Evolutionary conservation across 1,139 yeast genomes (phyloP).

Genomic region (Yamadazyma jaroonii): DNA sequence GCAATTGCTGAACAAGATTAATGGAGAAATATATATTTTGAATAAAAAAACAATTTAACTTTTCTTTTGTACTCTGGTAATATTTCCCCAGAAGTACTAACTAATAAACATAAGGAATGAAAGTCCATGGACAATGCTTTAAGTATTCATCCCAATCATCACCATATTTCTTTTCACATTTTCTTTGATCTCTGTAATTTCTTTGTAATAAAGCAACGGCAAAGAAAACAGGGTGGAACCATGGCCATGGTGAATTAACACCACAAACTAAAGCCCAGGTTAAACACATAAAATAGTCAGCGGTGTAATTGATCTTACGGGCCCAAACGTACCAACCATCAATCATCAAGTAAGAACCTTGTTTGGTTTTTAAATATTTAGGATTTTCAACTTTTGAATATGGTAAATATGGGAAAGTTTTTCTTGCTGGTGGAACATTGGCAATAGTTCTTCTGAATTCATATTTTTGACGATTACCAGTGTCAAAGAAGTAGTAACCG

Average conservation of each 20-base stretch:
- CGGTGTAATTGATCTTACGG: slow-evolving; percentile 92
- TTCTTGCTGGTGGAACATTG: slow-evolving; percentile 73
- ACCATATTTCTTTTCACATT: slow-evolving; percentile 86
- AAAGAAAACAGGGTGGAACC: slow-evolving; percentile 94
- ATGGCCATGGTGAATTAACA: slow-evolving; percentile 81
- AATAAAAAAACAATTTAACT: neutral
- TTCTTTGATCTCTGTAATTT: slow-evolving; percentile 79
- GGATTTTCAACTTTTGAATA: slow-evolving; percentile 80
- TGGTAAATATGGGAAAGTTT: slow-evolving; percentile 91
- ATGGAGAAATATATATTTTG: slow-evolving; percentile 1
- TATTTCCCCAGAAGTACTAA: neutral
- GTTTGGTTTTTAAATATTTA: slow-evolving; percentile 74
- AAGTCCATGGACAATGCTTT: slow-evolving; percentile 86
- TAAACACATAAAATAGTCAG: slow-evolving; percentile 83
- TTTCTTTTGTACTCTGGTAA: neutral
- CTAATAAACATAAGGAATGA: slow-evolving; percentile 81
- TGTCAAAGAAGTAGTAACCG: slow-evolving; percentile 92
- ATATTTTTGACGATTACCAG: slow-evolving; percentile 94
- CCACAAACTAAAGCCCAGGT: slow-evolving; percentile 96
- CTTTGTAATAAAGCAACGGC: slow-evolving; percentile 84
- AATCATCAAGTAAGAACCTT: slow-evolving; percentile 79
- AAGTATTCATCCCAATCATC: slow-evolving; percentile 88
- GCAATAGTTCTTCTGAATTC: slow-evolving; percentile 84
- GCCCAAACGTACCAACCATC: slow-evolving; percentile 96
- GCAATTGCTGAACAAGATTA: slow-evolving; percentile 96